Base-by-base conservation (phyloP, 148 eudicot species). In the Amaranthus cruentus region DNA sequence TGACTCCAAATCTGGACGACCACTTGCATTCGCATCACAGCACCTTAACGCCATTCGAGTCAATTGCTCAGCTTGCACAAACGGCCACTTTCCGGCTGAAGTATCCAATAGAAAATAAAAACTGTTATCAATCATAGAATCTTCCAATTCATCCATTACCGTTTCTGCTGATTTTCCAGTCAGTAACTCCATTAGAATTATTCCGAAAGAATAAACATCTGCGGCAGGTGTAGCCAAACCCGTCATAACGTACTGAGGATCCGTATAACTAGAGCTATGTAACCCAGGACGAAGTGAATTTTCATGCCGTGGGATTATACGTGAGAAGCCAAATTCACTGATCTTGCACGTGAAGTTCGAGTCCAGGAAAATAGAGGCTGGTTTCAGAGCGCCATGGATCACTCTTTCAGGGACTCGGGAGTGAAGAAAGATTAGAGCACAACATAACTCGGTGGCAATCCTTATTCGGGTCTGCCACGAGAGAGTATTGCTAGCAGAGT, bases 31-130 rank as follows among this genome's bases (percentile, higher is more conserved):
- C 68, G 52, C 65, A 54, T 84, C 84, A 14, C 91, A 85, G 76
- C 97, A 94, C 62, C 88, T 83, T 50, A 94, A 47, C 44, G 87
- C 98, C 53, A 88, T 65, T 73, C 76, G 83, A 80, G 93, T 93
- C 82, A 94, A 82, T 72, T 91, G 95, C 75, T 88, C 75, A n/a
- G 91, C 93, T 72, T 87, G 93, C 71, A 90, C 85, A 82, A 84
- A 88, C 47, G 98, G 93, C 97, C 95, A 94, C 60, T 89, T 88
- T 42, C 98, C 98, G 13, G 97, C 97, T 46, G 96, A 84, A 43
- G 88, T 64, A 84, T 94, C 98, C 73, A 94, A 74, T 43, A 88
- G 63, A 61, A 85, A 62, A 42, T 81, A 74, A 60, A 94, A 83
- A 42, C 71, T 72, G 55, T 86, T 88, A 54, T 79, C 78, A 77